Conservation (phyloP, 345 rosid species). For the Alliaria petiolata region DNA sequence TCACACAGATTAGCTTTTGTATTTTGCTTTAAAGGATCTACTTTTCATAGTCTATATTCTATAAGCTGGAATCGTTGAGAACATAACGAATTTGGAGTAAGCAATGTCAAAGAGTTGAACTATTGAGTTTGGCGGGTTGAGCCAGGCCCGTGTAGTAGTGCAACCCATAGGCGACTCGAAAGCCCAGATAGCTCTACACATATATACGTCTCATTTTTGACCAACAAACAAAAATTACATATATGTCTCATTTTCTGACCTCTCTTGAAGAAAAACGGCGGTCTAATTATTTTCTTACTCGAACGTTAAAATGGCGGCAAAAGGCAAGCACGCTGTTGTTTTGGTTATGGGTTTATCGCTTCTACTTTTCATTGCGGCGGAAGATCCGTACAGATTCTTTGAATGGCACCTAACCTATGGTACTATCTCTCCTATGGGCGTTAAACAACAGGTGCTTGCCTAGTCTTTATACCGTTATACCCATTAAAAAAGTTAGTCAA, state of each 20-base stretch:
- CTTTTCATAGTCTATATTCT: not conserved
- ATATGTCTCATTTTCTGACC: not conserved
- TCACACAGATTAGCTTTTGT: not conserved
- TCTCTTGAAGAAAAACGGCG: not conserved
- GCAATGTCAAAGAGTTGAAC: not conserved
- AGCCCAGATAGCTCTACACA: conserved; percentile 26
- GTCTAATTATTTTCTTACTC: not conserved
- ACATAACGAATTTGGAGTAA: not conserved
- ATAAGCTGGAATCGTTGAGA: conserved; percentile 16
- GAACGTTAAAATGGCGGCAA: not conserved
- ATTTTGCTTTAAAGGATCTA: not conserved
- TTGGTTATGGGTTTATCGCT: not conserved
- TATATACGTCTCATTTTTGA: no score
- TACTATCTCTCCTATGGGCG: conserved; percentile 10
- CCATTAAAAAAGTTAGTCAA: no score
- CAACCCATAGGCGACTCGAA: conserved; percentile 20
- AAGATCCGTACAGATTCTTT: not conserved
- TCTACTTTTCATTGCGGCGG: not conserved
- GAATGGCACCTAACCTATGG: conserved; percentile 27
- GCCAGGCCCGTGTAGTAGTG: conserved; percentile 25
- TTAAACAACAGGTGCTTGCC: conserved; percentile 5
- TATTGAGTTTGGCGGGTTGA: not conserved
- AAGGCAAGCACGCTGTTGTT: not conserved
- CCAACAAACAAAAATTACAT: no score
- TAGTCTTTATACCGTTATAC: not conserved